Conservation (phyloP, 495 filamentous ascomycete genomes). For the Xylaria intraflava region DNA sequence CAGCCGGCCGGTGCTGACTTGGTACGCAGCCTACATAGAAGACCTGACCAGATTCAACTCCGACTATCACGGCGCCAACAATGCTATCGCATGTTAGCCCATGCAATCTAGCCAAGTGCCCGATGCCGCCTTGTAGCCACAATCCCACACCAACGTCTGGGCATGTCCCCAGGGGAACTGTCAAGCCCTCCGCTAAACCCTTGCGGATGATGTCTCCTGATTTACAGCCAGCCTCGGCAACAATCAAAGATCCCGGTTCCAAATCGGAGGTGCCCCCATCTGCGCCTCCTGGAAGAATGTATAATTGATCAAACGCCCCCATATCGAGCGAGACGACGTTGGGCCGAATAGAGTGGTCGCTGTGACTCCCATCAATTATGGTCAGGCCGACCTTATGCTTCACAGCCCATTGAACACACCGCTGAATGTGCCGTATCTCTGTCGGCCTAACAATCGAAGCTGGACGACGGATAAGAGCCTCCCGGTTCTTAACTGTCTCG, state of each 20-base stretch:
- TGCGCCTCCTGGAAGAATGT: slow-evolving; percentile 33
- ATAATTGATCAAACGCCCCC: slow-evolving; percentile 48
- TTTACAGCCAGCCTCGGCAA: slow-evolving; percentile 51
- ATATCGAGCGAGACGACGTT: slow-evolving; percentile 54
- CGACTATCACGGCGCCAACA: slow-evolving; percentile 53
- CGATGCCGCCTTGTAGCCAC: slow-evolving; percentile 62
- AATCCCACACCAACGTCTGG: slow-evolving; percentile 57
- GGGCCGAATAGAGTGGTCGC: slow-evolving; percentile 51
- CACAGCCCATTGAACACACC: slow-evolving; percentile 55
- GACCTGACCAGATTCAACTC: slow-evolving; percentile 43
- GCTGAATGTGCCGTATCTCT: slow-evolving; percentile 46
- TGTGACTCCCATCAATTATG: slow-evolving; percentile 54
- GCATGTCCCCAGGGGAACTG: slow-evolving; percentile 53
- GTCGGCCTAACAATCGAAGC: slow-evolving; percentile 43
- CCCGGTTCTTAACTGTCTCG: slow-evolving; percentile 45
- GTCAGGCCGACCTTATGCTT: slow-evolving; percentile 44
- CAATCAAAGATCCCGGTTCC: slow-evolving; percentile 31
- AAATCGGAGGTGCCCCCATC: slow-evolving; percentile 16
- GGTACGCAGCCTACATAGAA: slow-evolving; percentile 49
- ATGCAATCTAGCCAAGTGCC: slow-evolving; percentile 50
- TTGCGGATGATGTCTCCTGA: slow-evolving; percentile 50
- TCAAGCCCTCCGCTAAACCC: slow-evolving; percentile 44
- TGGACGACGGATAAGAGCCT: slow-evolving; percentile 43
- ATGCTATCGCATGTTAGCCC: slow-evolving; percentile 58
- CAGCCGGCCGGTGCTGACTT: slow-evolving; percentile 39